Evolutionary conservation across 257 asterid species (phyloP).

Genomic region (Buddleja alternifolia): DNA sequence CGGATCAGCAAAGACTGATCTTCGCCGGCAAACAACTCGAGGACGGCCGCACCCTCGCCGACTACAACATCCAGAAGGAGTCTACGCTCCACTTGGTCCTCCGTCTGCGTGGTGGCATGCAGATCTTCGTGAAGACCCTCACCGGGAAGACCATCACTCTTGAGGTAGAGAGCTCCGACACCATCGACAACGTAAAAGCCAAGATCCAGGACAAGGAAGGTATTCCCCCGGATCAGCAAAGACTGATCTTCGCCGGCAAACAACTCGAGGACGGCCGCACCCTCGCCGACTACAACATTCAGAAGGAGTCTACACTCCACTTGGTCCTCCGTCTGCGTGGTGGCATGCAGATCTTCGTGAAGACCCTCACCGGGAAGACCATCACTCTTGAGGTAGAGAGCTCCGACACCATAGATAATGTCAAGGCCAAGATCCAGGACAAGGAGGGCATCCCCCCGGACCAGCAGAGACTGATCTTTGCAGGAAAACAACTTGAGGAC

Average conservation of each 20-base stretch:
- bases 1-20: conserved; percentile 49
- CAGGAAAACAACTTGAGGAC: conserved; percentile 53
- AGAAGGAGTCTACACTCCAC: conserved; percentile 39
- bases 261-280: conserved; percentile 46
- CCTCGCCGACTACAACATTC: conserved; percentile 44
- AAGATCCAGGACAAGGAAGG: conserved; percentile 48
- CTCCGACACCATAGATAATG: conserved; percentile 43
- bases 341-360: conserved; percentile 44
- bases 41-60: conserved; percentile 54
- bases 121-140: conserved; percentile 60
- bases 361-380: conserved; percentile 43
- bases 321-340: conserved; percentile 36
- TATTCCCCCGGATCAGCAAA: conserved; percentile 39
- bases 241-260: conserved; percentile 41
- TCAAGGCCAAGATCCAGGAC: conserved; percentile 42
- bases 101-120: conserved; percentile 55
- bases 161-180: conserved; percentile 48
- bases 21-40: conserved; percentile 55
- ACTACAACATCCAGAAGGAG: conserved; percentile 58
- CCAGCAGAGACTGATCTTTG: conserved; percentile 51
- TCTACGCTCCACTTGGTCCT: conserved; percentile 54
- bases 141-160: conserved; percentile 57
- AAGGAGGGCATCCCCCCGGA: conserved; percentile 42
- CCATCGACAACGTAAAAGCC: conserved; percentile 50
- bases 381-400: conserved; percentile 47